A percentile compares a stretch with the other conserved stretches of the same genome.
phyloP scores from a whole-genome alignment of 2,329 filamentous ascomycete species.

The Cladophialophora immunda region DNA sequence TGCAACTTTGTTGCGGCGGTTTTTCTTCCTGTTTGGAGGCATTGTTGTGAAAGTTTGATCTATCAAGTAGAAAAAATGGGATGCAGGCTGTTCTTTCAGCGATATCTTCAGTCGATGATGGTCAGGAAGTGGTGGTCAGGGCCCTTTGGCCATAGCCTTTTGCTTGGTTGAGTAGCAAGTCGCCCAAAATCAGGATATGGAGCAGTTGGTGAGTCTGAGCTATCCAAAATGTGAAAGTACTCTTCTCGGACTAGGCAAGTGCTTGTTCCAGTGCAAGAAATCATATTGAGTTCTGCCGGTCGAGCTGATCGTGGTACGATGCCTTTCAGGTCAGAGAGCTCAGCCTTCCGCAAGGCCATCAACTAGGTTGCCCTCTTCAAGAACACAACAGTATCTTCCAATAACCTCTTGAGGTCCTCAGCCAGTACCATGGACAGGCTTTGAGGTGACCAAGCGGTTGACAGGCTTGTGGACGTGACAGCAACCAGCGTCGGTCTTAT shows the following conservation, averaged over 20 bases:
- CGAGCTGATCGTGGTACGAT: not conserved
- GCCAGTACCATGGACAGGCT: not conserved
- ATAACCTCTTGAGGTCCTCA: not conserved
- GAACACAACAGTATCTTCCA: not conserved
- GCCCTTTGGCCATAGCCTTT: not conserved
- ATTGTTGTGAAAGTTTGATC: not conserved
- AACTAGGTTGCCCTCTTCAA: not conserved
- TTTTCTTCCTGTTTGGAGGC: slow-evolving; percentile 18
- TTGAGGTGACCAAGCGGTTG: not conserved
- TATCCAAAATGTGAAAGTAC: not conserved
- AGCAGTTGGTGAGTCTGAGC: not conserved
- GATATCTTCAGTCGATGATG: not conserved
- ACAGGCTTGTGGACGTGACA: not conserved
- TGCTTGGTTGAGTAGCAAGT: not conserved
- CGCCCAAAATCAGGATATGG: not conserved
- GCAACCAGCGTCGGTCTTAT: not conserved
- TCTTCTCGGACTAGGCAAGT: not conserved
- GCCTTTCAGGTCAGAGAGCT: not conserved
- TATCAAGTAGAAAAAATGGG: not conserved
- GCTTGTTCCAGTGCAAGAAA: not conserved
- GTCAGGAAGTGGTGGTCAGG: not conserved
- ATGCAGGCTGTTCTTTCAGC: not conserved
- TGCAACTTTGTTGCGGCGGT: slow-evolving; percentile 11
- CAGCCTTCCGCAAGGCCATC: not conserved
- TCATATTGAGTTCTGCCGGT: slow-evolving; percentile 1